These are phyloP conservation scores for Orbilia oligospora DNA, from an alignment of 2,329 filamentous ascomycete genomes.

Conservation along the genomic window DNA sequence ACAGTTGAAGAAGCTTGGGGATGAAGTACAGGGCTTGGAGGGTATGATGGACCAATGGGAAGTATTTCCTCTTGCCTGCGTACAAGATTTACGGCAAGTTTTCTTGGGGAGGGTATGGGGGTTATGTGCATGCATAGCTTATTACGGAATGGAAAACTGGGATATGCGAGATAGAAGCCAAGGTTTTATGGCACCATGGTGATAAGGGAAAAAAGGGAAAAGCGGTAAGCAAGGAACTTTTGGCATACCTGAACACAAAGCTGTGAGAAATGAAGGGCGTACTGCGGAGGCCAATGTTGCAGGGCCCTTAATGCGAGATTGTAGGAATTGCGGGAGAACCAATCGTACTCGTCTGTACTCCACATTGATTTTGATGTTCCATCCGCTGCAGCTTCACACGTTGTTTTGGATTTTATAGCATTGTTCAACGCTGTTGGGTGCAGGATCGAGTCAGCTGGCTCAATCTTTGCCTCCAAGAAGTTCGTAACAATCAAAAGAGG, in stretches of 20 bases:
- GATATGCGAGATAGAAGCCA: constrained; percentile 10
- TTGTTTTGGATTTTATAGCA: constrained; percentile 67
- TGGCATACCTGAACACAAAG: constrained; percentile 72
- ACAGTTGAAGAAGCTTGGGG: constrained; percentile 47
- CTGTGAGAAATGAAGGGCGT: constrained; percentile 72
- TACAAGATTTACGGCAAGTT: constrained; percentile 66
- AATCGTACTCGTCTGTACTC: constrained; percentile 78
- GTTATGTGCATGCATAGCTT: constrained; percentile 64
- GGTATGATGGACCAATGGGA: constrained; percentile 63
- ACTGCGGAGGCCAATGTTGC: constrained; percentile 72
- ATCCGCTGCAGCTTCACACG: constrained; percentile 19
- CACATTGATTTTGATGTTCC: constrained; percentile 69
- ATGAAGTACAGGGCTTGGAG: constrained; percentile 60
- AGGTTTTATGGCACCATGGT: background rate
- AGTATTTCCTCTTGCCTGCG: constrained; percentile 30
- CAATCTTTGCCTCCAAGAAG: constrained; percentile 61
- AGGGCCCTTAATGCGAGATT: constrained; percentile 75
- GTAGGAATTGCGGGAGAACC: constrained; percentile 87
- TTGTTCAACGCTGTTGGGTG: constrained; percentile 69
- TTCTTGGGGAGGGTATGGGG: constrained; percentile 66
- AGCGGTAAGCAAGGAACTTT: constrained; percentile 67
- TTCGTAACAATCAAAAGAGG: background rate
- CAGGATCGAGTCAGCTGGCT: constrained; percentile 33
- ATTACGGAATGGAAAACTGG: background rate
- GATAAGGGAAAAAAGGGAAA: background rate